Evolutionary conservation across 768 basidiomycete genomes (phyloP).

Genomic region (Mycena maculata): DNA sequence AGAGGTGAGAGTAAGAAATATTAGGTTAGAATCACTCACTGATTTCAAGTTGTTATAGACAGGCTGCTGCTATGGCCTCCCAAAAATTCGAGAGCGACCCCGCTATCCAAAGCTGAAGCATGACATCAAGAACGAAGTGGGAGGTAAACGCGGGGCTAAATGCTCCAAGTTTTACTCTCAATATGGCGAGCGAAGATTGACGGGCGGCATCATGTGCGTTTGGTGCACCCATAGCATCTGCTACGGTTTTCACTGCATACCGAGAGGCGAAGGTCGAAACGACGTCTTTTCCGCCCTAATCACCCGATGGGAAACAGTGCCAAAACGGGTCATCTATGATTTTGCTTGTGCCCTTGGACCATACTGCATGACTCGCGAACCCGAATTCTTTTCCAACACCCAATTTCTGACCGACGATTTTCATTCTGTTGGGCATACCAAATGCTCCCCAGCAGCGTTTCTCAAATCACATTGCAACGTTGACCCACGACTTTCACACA

Average conservation of each 20-base stretch:
- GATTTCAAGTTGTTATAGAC: constrained; percentile 28
- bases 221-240: constrained; percentile 49
- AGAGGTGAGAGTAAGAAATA: background rate
- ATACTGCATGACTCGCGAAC: constrained; percentile 45
- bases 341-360: constrained; percentile 46
- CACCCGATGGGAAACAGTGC: constrained; percentile 45
- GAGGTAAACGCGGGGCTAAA: constrained; percentile 28
- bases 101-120: constrained; percentile 41
- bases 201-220: constrained; percentile 45
- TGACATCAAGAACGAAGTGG: constrained; percentile 33
- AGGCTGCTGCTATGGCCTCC: constrained; percentile 46
- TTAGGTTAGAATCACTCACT: background rate
- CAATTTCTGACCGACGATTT: constrained; percentile 45
- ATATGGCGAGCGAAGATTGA: constrained; percentile 42
- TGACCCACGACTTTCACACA: constrained; percentile 37
- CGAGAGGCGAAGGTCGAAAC: constrained; percentile 49
- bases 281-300: constrained; percentile 54
- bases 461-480: constrained; percentile 31
- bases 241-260: constrained; percentile 52
- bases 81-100: constrained; percentile 42
- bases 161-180: constrained; percentile 45
- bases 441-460: constrained; percentile 42
- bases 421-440: constrained; percentile 45
- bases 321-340: constrained; percentile 42
- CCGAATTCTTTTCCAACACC: constrained; percentile 44